phyloP scores from a whole-genome alignment of 768 basidiomycete species.

The Infundibulicybe gibba region DNA sequence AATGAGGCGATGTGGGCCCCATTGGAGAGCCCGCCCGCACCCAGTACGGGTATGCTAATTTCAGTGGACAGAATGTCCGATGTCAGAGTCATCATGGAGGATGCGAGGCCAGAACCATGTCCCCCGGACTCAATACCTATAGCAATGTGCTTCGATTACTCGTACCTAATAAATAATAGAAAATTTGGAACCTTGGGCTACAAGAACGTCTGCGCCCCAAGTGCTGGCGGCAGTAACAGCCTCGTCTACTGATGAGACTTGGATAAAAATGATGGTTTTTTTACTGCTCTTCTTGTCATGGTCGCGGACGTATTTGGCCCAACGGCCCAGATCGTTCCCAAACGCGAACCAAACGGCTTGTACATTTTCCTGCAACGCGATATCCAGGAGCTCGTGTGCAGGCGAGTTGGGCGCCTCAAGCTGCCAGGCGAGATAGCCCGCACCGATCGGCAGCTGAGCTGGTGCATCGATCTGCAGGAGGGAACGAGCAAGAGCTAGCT shows the following conservation, averaged over 20 bases:
- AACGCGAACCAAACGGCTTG: slow-evolving; percentile 76
- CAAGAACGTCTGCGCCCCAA: slow-evolving; percentile 73
- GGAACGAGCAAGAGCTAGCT: slow-evolving; percentile 52
- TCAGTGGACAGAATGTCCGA: slow-evolving; percentile 45
- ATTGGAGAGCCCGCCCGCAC: slow-evolving; percentile 69
- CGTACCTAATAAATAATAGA: slow-evolving; percentile 1
- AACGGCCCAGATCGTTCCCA: slow-evolving; percentile 51
- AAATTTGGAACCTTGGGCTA: slow-evolving; percentile 63
- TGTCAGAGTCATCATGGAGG: slow-evolving; percentile 59
- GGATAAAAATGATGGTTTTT: slow-evolving; percentile 57
- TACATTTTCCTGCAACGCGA: slow-evolving; percentile 52
- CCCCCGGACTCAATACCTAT: slow-evolving; percentile 80
- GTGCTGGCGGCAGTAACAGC: slow-evolving; percentile 55
- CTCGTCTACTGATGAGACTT: slow-evolving; percentile 57
- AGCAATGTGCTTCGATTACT: slow-evolving; percentile 5
- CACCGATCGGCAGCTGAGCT: slow-evolving; percentile 54
- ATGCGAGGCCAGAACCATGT: slow-evolving; percentile 57
- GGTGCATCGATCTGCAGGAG: slow-evolving; percentile 30
- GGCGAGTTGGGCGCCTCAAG: slow-evolving; percentile 46
- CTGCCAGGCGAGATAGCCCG: slow-evolving; percentile 74
- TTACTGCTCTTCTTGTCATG: slow-evolving; percentile 40
- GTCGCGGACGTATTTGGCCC: slow-evolving; percentile 61
- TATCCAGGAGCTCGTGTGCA: slow-evolving; percentile 39
- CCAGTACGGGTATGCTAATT: slow-evolving; percentile 53
- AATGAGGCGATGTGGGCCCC: slow-evolving; percentile 64